Evolutionary conservation across 768 basidiomycete genomes (phyloP).

Genomic region (Guyanaporus albipodus): DNA sequence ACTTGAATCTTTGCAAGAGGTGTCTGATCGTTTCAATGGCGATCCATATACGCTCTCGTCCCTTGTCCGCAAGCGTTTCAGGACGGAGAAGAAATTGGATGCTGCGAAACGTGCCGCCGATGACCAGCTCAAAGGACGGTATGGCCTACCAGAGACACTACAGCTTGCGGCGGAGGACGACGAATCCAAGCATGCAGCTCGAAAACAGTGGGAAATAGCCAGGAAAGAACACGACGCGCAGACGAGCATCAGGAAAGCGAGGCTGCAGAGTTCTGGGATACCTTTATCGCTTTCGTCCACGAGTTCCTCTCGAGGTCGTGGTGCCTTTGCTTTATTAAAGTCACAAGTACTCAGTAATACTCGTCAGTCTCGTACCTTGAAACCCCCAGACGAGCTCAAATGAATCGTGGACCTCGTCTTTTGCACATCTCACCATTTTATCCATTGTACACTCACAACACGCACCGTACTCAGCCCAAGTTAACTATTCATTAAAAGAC

Average conservation of each 20-base stretch:
- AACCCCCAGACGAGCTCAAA: constrained; percentile 21
- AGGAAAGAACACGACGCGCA: constrained; percentile 43
- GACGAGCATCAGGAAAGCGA: constrained; percentile 49
- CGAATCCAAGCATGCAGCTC: constrained; percentile 56
- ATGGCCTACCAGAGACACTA: constrained; percentile 71
- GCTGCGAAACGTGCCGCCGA: constrained; percentile 65
- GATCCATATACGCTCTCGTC: constrained; percentile 85
- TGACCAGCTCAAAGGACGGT: constrained; percentile 65
- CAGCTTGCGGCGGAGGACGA: constrained; percentile 63
- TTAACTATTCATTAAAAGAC: constrained; percentile 32
- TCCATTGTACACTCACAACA: constrained; percentile 14
- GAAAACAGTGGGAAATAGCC: constrained; percentile 56
- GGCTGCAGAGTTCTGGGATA: constrained; percentile 30
- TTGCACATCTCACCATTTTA: constrained; percentile 1
- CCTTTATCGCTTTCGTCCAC: constrained; percentile 20
- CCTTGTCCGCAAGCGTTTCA: constrained; percentile 75
- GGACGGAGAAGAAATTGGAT: constrained; percentile 81
- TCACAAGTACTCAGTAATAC: constrained; percentile 59
- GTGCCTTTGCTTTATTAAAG: constrained; percentile 42
- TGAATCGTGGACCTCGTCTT: constrained; percentile 2
- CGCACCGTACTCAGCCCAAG: constrained; percentile 8
- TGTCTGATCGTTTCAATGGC: constrained; percentile 72
- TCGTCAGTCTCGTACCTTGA: constrained; percentile 31
- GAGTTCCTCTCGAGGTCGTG: constrained; percentile 20
- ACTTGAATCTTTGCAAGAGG: constrained; percentile 70